These are phyloP conservation scores for Berberis vulgaris DNA, from an alignment of 164 flowering plant genomes.

Conservation along the genomic window DNA sequence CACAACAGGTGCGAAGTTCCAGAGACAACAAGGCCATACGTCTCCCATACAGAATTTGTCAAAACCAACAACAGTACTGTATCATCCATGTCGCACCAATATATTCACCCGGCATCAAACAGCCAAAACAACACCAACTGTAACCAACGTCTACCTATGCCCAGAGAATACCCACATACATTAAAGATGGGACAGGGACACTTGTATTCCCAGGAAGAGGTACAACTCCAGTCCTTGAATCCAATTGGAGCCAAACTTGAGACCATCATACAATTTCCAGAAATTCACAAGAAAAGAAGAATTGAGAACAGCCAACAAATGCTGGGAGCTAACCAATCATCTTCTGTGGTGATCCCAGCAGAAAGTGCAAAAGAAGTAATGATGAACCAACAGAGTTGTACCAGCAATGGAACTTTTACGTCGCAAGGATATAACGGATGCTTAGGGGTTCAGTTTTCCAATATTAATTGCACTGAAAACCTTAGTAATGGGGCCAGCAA, in stretches of 20 bases:
- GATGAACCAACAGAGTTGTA: neutral
- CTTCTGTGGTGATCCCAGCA: neutral
- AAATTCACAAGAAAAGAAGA: constrained; percentile 44
- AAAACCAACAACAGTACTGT: neutral
- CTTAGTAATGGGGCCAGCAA: too few relatives aligned
- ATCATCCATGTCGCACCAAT: neutral
- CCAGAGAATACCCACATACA: too few relatives aligned
- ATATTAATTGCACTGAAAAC: neutral
- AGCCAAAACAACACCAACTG: too few relatives aligned
- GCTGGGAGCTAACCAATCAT: constrained; percentile 13
- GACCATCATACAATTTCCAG: constrained; percentile 27
- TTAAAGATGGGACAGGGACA: constrained; percentile 18
- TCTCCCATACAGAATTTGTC: too few relatives aligned
- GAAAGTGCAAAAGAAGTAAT: neutral
- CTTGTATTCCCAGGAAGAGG: constrained; percentile 10
- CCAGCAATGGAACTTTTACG: neutral
- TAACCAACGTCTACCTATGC: too few relatives aligned
- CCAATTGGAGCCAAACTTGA: constrained; percentile 15
- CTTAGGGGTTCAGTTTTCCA: neutral
- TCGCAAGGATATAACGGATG: neutral
- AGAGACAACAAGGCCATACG: too few relatives aligned
- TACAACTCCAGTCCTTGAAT: constrained; percentile 14
- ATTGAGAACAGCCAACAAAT: constrained; percentile 26
- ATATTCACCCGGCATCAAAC: too few relatives aligned
- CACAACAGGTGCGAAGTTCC: too few relatives aligned